Evolutionary conservation across 345 rosid species (phyloP), one percentile per base, ranked within the genome.

Genomic region (Lagerstroemia speciosa): DNA sequence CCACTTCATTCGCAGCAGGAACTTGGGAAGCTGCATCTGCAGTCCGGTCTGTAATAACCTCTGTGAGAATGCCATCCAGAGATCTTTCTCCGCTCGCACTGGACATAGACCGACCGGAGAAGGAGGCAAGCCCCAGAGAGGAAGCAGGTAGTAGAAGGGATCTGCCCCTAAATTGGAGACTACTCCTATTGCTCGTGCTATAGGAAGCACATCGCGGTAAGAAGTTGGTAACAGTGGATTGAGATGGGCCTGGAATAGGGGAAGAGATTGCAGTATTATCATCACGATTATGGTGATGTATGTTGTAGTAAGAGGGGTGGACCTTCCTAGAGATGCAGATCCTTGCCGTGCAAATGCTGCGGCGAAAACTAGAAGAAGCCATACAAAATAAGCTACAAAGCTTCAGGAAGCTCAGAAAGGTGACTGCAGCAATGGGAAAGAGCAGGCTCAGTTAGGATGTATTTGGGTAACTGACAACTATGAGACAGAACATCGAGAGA

Each of bases 1-100:
- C 87, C 75, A 88, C 93, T 58, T 86, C 91, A 65, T 74, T 86
- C 22, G 74, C 20, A 5, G 75, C 86, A 67, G 89, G 76, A 53
- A 71, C 77, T 75, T 75, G 83, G 45, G 78, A 62, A 19, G 85
- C 76, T 22, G 77, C 80, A 70, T 79, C 80, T 3, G 74, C 27
- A 45, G 80, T 32, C 26, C 68, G 67, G 64, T 81, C 86, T 0
- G 80, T 67, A 32, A 84, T 76, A 74, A 76, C 80, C 30, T 80
- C 85, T 2, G 80, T 72, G 36, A 74, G 78, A n/a, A 83, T 66
- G 52, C 74, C 74, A 52, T 77, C 84, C 37, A 78, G 74, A 41
- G 83, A 81, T 78, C 75, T 69, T 31, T 81, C 82, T 8, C 76
- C 73, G 16, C 70, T 61, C 12, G 75, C 67, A 33, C 72, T 58